Evolutionary conservation across 176 grass and related monocot species (phyloP), one percentile per base, ranked within the genome.

Genomic region (Oryza brachyantha): DNA sequence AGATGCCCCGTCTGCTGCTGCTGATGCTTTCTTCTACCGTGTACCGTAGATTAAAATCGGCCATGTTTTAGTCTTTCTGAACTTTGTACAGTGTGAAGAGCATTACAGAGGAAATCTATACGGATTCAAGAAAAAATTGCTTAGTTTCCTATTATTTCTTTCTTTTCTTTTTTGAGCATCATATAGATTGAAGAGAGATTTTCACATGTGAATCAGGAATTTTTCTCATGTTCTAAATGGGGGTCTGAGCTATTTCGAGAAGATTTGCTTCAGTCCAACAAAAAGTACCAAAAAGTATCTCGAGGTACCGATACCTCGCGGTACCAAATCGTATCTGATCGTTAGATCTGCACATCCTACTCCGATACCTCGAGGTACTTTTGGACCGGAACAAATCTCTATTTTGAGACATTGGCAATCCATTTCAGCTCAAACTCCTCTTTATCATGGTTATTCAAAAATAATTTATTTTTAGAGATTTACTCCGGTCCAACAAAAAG

Each of bases 1-100:
- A 77, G 88, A 50, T 91, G 91, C 63, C 81, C 86, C 10, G 83
- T 90, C n/a, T 97, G 91, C 45, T 79, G 84, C 72, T 93, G 67
- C 48, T 73, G 73, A 87, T 82, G 24, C 41, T 48, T 52, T 32
- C 32, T 35, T 80, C 76, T 34, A 29, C 14, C 14, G 58, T 58
- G 6, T 35, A 73, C 6, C 46, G 31, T 75, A 80, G 81, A 68
- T 64, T 32, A 54, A 60, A 34, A 26, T 45, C 17, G 59, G 31
- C 45, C 7, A 25, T 21, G 31, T 19, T 60, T 60, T 81, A 45
- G 57, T 60, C 35, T 11, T 39, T 77, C 78, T 50, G 54, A n/a
- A 61, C 52, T 84, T 75, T 88, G 81, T 84, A 90, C 83, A 86
- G 83, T 77, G 29, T 72, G 83, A 71, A 74, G 60, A 81, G 77